A percentile compares a stretch with the other conserved stretches of the same genome.
Conservation (phyloP, 192 early-diverging fungal species). For the Lunasporangiospora selenospora region DNA sequence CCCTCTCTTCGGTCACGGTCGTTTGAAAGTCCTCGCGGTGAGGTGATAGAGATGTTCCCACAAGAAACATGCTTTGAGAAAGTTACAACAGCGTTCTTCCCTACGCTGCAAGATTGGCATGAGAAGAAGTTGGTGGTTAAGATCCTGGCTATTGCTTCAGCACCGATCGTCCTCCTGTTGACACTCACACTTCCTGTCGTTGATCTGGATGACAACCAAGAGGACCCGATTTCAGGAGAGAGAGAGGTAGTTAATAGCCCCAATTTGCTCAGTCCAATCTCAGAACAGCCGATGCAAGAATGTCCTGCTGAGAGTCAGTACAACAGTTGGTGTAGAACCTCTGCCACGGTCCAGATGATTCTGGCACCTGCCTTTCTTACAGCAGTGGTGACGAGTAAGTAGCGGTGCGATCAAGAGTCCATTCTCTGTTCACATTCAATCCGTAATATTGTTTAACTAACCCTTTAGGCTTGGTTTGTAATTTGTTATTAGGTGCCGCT, state of each 20-base stretch:
- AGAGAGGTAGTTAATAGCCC: background rate
- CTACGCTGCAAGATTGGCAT: conserved; percentile 53
- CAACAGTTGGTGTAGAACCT: conserved; percentile 50
- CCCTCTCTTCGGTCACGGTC: background rate
- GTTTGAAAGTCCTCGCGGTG: too few species aligned
- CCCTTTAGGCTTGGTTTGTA: background rate
- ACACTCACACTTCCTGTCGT: conserved; percentile 65
- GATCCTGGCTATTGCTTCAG: conserved; percentile 47
- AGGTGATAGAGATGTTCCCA: background rate
- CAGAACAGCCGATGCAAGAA: too few species aligned
- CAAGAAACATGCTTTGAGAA: conserved; percentile 8
- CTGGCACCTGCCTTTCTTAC: conserved; percentile 53
- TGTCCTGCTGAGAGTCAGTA: conserved; percentile 1
- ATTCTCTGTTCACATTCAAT: background rate
- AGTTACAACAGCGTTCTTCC: conserved; percentile 51
- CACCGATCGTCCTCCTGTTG: conserved; percentile 55
- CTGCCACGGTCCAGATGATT: conserved; percentile 59
- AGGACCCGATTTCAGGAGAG: conserved; percentile 9
- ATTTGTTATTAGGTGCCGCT: conserved; percentile 7
- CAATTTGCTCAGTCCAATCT: conserved; percentile 4
- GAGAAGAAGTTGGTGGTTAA: conserved; percentile 48
- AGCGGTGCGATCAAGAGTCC: background rate
- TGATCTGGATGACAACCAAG: conserved; percentile 33
- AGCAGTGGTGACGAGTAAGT: background rate
- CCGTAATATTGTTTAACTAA: background rate